Evolutionary conservation across 306 rosid species (phyloP), one percentile per base, ranked within the genome.

Genomic region (Corylus americana): DNA sequence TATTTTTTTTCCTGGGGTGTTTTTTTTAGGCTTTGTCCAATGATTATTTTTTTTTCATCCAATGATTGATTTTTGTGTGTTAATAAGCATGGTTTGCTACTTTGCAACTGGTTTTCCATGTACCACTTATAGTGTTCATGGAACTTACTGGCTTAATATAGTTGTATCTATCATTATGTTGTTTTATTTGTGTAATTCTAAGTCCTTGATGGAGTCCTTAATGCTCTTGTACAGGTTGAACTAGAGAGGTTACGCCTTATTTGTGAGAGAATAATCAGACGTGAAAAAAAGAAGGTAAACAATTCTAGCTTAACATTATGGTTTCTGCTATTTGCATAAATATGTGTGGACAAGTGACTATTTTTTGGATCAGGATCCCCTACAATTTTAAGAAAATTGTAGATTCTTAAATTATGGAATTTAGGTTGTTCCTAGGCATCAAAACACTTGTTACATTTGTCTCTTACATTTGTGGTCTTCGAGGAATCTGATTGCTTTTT

Each of bases 211-310:
- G 74, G 79, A 68, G 42, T 76, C 42, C 17, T 16, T 1, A 59
- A 51, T 88, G 74, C 73, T 78, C 49, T 81, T 84, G 57, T 85
- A 78, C 90, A 96, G 99, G 99, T 93, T 79, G 98, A 96, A 75
- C 83, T 96, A 71, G 99, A 96, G 90, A 93, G 92, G 84, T 79
- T 96, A 70, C 98, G 99, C 22, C 93, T 96, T 78, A 95, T 96
- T 37, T 96, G 99, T 27, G 99, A 96, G 77, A 91, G 99, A 85
- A 92, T 96, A 77, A 90, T 93, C 83, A 96, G 86, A 85, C 94
- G 99, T 62, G 99, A 96, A 78, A 96, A 96, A 82, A 79, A 91
- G 73, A 96, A 96, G 99, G 99, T 96, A 80, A 78, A 73, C 27
- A 53, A 64, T 77, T 39, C 13, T 17, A 42, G 25, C 18, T 67